A percentile compares a stretch with the other conserved stretches of the same genome.
phyloP scores from a whole-genome alignment of 495 filamentous ascomycete species.

The Sporormia fimetaria region DNA sequence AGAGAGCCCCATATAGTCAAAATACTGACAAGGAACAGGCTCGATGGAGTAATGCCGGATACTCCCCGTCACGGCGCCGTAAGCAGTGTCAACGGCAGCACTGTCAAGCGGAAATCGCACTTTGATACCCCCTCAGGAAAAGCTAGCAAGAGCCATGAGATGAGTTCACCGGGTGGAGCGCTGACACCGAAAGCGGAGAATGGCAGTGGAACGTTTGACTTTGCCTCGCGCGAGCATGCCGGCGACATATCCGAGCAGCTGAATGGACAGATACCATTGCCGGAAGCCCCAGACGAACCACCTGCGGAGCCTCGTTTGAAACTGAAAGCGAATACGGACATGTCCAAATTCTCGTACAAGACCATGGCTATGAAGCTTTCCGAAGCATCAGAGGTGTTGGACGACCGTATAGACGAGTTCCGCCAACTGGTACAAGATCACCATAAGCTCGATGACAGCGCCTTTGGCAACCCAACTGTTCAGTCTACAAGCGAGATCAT shows the following conservation, averaged over 20 bases:
- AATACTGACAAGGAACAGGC: constrained; percentile 38
- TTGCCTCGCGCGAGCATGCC: constrained; percentile 60
- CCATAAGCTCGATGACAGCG: constrained; percentile 63
- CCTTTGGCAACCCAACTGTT: constrained; percentile 74
- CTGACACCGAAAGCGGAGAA: constrained; percentile 25
- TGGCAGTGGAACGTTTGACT: constrained; percentile 38
- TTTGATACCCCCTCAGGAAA: constrained; percentile 49
- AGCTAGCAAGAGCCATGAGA: constrained; percentile 36
- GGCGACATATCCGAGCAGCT: constrained; percentile 72
- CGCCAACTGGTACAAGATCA: constrained; percentile 56
- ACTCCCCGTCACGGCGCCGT: constrained; percentile 45
- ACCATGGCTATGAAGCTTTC: constrained; percentile 90
- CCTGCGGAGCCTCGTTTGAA: constrained; percentile 70
- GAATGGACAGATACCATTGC: constrained; percentile 54
- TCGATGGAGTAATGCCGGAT: constrained; percentile 67
- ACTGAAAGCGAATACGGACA: constrained; percentile 68
- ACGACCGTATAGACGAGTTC: constrained; percentile 92
- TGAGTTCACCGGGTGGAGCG: constrained; percentile 37
- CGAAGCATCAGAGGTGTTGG: constrained; percentile 81
- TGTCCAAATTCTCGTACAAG: constrained; percentile 82
- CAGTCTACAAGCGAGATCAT: constrained; percentile 79
- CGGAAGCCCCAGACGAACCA: constrained; percentile 44
- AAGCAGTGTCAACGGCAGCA: constrained; percentile 41
- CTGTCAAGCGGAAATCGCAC: constrained; percentile 50
- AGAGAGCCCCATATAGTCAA: too few relatives aligned